These are phyloP conservation scores for Aspergillus olivimuriae DNA, from an alignment of 495 filamentous ascomycete species.

Conservation along the genomic window DNA sequence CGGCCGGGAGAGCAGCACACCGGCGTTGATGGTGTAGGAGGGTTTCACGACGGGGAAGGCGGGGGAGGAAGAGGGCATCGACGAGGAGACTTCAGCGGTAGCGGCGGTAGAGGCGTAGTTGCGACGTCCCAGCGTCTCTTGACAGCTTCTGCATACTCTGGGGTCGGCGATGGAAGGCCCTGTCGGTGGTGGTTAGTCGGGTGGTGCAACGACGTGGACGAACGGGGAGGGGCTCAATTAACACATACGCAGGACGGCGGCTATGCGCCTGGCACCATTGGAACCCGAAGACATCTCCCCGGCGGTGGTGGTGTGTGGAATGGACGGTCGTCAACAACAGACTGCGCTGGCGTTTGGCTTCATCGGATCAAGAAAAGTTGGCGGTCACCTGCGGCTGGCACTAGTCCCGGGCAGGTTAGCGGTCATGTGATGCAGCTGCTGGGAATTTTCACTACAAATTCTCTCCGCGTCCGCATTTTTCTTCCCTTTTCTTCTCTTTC, in stretches of 20 bases:
- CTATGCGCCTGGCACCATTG: conserved; percentile 41
- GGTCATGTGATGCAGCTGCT: conserved; percentile 18
- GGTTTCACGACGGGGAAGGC: conserved; percentile 31
- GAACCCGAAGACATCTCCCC: conserved; percentile 38
- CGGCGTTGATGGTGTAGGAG: conserved; percentile 65
- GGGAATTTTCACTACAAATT: conserved; percentile 2
- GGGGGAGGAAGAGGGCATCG: conserved; percentile 18
- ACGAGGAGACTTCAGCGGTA: conserved; percentile 24
- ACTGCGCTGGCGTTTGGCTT: conserved; percentile 6
- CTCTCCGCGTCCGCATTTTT: conserved; percentile 2
- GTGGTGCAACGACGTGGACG: not conserved
- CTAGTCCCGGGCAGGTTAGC: conserved; percentile 26
- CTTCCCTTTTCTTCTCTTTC: conserved; percentile 26
- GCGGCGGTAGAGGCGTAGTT: conserved; percentile 40
- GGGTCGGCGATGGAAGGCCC: conserved; percentile 38
- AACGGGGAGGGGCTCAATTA: conserved; percentile 1
- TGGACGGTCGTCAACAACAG: conserved; percentile 8
- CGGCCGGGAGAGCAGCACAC: conserved; percentile 80
- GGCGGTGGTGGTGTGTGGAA: conserved; percentile 10
- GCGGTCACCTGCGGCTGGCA: conserved; percentile 17
- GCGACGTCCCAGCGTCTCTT: conserved; percentile 40
- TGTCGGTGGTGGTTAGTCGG: conserved; percentile 13
- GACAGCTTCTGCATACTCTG: conserved; percentile 47
- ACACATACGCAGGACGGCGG: conserved; percentile 33
- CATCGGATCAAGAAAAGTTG: conserved; percentile 42